Evolutionary conservation across 164 flowering plant genomes (phyloP), one percentile per base, ranked within the genome.

Genomic region (Warburgia ugandensis): DNA sequence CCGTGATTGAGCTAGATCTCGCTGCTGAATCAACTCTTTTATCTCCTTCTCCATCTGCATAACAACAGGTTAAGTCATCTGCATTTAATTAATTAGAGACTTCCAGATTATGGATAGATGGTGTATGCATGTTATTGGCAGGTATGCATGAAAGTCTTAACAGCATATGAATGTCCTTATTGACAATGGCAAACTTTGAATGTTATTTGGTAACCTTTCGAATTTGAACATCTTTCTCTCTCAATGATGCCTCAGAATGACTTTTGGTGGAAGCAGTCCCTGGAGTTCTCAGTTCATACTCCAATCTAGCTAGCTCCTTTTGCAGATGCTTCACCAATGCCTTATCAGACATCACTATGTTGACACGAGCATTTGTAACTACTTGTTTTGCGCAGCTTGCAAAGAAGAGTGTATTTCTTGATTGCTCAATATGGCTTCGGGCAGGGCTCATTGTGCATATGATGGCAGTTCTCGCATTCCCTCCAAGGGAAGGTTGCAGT

Each of bases 371-470:
- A 67, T 78, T 82, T 8, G 88, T 83, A 22, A 75, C 38, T 23
- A 88, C 95, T 69, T 88, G 78, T 71, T 92, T 92, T 8, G 99
- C 99, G 63, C 96, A 88, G 48, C 80, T 79, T 27, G 94, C 99
- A 67, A 92, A 92, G 33, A 82, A 68, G 41, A 92, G 85, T 10
- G 96, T 87, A 65, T 92, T 92, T 68, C 84, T 86, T 32, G 99
- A 88, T 66, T 92, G 96, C 67, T 92, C 99, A 47, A 82, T 75
- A 58, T 92, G 91, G 64, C 77, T 71, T 32, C 77, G 68, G 29
- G 95, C 94, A 30, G 99, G 99, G 60, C 92, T 85, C 81, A 92
- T 63, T 12, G 99, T 92, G 67, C 99, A 92, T 29, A 92, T 82
- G 55, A 92, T 84, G 25, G 97, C 95, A 39, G 99, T 92, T 72